Percentiles rank a stretch among this genome's conserved stretches.
phyloP scores from a whole-genome alignment of 176 grass and related monocot species.

The Aegilops tauschii region DNA sequence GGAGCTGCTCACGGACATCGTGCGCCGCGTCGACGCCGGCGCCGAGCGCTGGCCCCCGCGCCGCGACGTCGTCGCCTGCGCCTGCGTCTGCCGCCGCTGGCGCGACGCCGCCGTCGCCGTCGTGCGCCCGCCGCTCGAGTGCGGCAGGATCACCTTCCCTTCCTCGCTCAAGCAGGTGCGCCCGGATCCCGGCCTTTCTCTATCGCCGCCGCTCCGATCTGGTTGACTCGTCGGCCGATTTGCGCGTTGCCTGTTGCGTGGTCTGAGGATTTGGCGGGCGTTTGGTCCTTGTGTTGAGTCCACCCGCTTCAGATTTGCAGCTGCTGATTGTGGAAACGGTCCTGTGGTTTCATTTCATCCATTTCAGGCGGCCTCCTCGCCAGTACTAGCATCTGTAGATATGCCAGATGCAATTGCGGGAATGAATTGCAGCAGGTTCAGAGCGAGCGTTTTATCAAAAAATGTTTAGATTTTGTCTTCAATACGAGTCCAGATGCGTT shows the following conservation, averaged over 20 bases:
- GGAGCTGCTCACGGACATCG: slow-evolving; percentile 74
- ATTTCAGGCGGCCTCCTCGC: background rate
- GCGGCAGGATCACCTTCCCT: slow-evolving; percentile 87
- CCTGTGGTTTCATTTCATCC: background rate
- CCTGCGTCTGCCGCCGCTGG: slow-evolving; percentile 81
- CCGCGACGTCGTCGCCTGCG: slow-evolving; percentile 75
- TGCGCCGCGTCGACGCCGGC: slow-evolving; percentile 68
- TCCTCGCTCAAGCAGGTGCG: slow-evolving; percentile 91
- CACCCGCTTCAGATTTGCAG: background rate
- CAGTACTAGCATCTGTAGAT: background rate
- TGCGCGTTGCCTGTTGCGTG: background rate
- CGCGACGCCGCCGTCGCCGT: slow-evolving; percentile 50
- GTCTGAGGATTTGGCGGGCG: background rate
- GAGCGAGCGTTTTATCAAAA: background rate
- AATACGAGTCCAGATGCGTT: background rate
- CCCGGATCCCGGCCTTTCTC: background rate
- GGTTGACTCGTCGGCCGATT: background rate
- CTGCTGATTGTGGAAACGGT: background rate
- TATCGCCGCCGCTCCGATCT: background rate
- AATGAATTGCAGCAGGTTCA: background rate
- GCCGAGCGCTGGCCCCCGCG: slow-evolving; percentile 81
- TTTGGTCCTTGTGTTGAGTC: background rate
- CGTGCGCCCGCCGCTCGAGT: slow-evolving; percentile 63
- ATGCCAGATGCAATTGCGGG: background rate
- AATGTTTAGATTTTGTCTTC: background rate